Conservation (phyloP, 2,329 filamentous ascomycete genomes). For the Ophiosphaerella herpotricha region DNA sequence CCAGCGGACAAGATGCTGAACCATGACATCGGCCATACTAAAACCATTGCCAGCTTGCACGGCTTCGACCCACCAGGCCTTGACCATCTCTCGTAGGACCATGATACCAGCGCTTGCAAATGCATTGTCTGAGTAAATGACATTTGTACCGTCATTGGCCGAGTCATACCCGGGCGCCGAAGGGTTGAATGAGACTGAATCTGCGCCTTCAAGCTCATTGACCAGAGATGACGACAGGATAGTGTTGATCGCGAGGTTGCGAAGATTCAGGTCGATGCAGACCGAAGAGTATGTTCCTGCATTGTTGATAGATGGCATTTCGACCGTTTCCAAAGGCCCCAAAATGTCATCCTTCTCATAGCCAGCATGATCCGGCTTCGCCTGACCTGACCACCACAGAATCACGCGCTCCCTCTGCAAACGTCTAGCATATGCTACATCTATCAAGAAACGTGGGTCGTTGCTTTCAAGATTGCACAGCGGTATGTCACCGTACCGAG, state of each 20-base stretch:
- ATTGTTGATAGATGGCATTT: conserved; percentile 92
- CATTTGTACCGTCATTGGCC: conserved; percentile 65
- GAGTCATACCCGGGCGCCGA: conserved; percentile 66
- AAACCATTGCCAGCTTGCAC: conserved; percentile 69
- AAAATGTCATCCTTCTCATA: conserved; percentile 91
- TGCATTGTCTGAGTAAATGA: conserved; percentile 82
- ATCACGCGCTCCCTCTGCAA: conserved; percentile 91
- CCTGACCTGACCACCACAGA: conserved; percentile 91
- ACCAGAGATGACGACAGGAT: conserved; percentile 95
- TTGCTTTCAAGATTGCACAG: conserved; percentile 94
- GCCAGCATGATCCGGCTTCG: conserved; percentile 90
- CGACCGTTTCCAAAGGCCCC: conserved; percentile 79
- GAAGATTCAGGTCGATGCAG: conserved; percentile 91
- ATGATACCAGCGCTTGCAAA: conserved; percentile 91
- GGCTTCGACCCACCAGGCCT: conserved; percentile 96
- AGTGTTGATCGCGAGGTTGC: conserved; percentile 96
- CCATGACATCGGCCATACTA: conserved; percentile 95
- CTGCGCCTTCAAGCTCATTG: conserved; percentile 90
- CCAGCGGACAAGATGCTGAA: conserved; percentile 97
- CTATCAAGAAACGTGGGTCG: conserved; percentile 92
- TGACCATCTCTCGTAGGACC: conserved; percentile 96
- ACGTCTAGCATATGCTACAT: conserved; percentile 89
- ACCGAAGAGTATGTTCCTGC: conserved; percentile 94
- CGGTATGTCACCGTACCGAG: conserved; percentile 90
- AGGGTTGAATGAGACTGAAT: conserved; percentile 84